Evolutionary conservation across 495 filamentous ascomycete species (phyloP), one percentile per base, ranked within the genome.

Genomic region (Ramalina peruviana): DNA sequence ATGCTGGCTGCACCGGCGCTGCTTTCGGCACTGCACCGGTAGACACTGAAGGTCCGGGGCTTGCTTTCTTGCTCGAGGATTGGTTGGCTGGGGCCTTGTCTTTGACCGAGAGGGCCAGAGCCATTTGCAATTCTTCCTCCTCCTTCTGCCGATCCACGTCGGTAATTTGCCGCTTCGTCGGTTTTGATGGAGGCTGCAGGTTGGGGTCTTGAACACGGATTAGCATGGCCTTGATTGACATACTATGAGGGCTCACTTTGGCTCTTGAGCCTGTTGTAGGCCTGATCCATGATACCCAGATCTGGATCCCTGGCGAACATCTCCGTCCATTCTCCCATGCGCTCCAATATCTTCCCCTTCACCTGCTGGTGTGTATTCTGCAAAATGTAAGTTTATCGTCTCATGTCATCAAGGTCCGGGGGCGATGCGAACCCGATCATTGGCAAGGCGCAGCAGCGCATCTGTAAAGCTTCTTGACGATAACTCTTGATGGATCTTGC

Each of bases 111-210:
- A 97, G 73, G 43, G 82, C 88, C 15, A 98, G 71, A 10, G 92
- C 92, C 83, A 95, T 94, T 63, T 97, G 93, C 17, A 98, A 67
- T 65, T 98, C 92, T 45, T 97, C 93, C 53, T 98, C 92, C 59
- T 98, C 92, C 65, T 94, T 96, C 66, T 87, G 83, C 45, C 93
- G 79, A 67, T 98, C 92, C 39, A 82, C 42, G 26, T 90, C 83
- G 37, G 90, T 95, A 46, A 98, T 90, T 59, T 86, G 78, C 39
- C 79, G 81, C 71, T 98, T 98, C 49, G 80, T 82, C 3, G 92
- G 92, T 56, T 92, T 92, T 36, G 87, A 92, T 0, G 92, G 92
- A 12, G 93, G 83, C 48, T 93, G 86, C 19, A 98, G 66, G 47
- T 86, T 93, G 12, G 92, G 92, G 67, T 97, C 92, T 81, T 60